Evolutionary conservation across 139 green algal genomes (phyloP).

Genomic region (Pseudopediastrum boryanum): DNA sequence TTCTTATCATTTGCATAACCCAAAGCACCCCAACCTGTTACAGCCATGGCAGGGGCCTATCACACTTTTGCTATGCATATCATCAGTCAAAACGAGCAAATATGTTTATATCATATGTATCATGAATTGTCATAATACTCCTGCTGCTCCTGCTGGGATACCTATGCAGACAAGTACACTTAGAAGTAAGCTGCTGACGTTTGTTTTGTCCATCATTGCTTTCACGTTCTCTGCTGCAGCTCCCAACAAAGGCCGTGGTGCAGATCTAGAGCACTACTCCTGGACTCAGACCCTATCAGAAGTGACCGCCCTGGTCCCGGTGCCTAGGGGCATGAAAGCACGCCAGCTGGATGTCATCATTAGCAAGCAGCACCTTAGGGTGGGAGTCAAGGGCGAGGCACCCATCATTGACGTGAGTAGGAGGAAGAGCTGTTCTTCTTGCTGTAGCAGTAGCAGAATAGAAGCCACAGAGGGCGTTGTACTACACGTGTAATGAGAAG

Average conservation of each 20-base stretch:
- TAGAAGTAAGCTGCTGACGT: not conserved
- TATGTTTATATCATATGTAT: too few relatives aligned
- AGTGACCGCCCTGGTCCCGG: slow-evolving; percentile 73
- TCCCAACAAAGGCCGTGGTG: slow-evolving; percentile 90
- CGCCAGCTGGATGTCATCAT: slow-evolving; percentile 71
- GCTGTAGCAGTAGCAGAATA: not conserved
- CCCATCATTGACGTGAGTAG: slow-evolving; percentile 64
- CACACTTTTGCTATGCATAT: too few relatives aligned
- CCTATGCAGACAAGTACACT: not conserved
- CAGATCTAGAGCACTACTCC: slow-evolving; percentile 81
- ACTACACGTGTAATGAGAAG: not conserved
- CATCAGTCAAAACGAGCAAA: too few relatives aligned
- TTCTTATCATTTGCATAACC: too few relatives aligned
- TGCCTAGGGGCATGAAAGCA: slow-evolving; percentile 56
- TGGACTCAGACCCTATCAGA: slow-evolving; percentile 96
- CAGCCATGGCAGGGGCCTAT: not conserved
- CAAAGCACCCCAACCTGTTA: not conserved
- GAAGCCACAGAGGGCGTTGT: not conserved
- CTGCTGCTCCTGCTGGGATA: not conserved
- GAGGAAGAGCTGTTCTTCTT: not conserved
- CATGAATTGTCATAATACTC: too few relatives aligned
- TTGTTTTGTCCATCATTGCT: not conserved
- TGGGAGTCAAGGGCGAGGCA: slow-evolving; percentile 77
- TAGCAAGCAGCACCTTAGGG: slow-evolving; percentile 66
- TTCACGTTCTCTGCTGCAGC: slow-evolving; percentile 40